Percentiles rank a stretch among this genome's conserved stretches.
phyloP scores from a whole-genome alignment of 169 alveolate species.

The Eimeria sp. region DNA sequence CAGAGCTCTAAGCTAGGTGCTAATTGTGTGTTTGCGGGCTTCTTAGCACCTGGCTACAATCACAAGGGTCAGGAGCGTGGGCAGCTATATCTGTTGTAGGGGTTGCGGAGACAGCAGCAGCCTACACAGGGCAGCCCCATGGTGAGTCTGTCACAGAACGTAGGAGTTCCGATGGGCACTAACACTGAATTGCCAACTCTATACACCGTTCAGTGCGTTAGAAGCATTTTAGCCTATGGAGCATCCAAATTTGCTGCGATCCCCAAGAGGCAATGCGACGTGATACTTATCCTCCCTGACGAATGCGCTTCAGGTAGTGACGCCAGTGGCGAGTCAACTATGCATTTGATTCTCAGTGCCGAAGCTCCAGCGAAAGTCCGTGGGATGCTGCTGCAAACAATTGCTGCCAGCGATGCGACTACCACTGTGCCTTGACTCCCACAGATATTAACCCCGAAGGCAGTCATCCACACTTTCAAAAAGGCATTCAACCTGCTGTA shows the following conservation, averaged over 20 bases:
- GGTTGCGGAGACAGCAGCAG: conserved; percentile 62
- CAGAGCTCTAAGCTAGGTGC: not conserved
- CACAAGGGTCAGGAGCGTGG: conserved; percentile 31
- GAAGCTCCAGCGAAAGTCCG: not conserved
- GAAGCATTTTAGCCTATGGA: not conserved
- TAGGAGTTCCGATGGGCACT: not conserved
- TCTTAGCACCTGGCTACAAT: conserved; percentile 13
- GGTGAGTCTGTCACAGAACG: conserved; percentile 11
- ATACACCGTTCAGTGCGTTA: not conserved
- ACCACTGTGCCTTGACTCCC: conserved; percentile 59
- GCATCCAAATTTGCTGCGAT: not conserved
- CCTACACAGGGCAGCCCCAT: conserved; percentile 59
- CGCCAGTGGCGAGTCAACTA: conserved; percentile 65
- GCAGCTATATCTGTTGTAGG: conserved; percentile 69
- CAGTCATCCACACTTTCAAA: not conserved
- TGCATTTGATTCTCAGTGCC: conserved; percentile 14
- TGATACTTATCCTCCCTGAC: not conserved
- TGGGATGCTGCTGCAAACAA: conserved; percentile 47
- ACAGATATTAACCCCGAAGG: not conserved
- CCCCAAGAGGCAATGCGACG: not conserved
- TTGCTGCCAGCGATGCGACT: conserved; percentile 66
- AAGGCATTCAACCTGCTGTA: conserved; percentile 2
- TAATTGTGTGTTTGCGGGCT: not conserved
- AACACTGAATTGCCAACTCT: not conserved
- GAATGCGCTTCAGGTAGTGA: conserved; percentile 53